phyloP scores from a whole-genome alignment of 805 yeast species.

The Yarrowia hollandica region DNA sequence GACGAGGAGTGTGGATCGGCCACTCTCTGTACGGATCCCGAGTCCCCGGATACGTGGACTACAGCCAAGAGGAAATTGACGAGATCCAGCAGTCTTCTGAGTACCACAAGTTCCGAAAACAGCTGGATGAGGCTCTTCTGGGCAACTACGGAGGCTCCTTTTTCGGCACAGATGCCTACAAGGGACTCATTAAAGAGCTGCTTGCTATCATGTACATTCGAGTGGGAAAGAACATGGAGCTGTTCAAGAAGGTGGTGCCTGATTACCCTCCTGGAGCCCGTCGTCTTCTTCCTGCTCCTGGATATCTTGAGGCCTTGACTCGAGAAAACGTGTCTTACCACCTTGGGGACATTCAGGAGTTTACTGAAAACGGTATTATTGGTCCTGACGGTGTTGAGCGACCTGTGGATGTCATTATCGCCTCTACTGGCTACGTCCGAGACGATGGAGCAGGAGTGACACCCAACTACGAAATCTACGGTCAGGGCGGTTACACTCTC shows the following conservation, averaged over 20 bases:
- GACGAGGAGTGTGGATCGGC: conserved; percentile 24
- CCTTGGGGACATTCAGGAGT: conserved; percentile 29
- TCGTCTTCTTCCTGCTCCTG: conserved; percentile 33
- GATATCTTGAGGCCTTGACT: conserved; percentile 32
- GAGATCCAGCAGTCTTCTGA: conserved; percentile 31
- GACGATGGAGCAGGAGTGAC: conserved; percentile 26
- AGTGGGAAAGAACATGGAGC: conserved; percentile 31
- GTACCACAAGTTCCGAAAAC: conserved; percentile 36
- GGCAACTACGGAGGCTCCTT: conserved; percentile 29
- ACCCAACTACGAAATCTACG: conserved; percentile 26
- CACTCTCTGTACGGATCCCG: conserved; percentile 33
- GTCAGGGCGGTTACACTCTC: conserved; percentile 24
- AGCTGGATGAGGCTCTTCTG: conserved; percentile 32
- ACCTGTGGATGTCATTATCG: conserved; percentile 29
- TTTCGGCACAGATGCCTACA: conserved; percentile 26
- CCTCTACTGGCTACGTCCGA: conserved; percentile 30
- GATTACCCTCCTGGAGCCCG: conserved; percentile 32
- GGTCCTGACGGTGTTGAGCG: conserved; percentile 31
- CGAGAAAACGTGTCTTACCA: conserved; percentile 31
- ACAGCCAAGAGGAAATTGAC: conserved; percentile 32
- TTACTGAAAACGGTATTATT: conserved; percentile 33
- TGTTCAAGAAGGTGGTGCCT: conserved; percentile 33
- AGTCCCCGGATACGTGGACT: conserved; percentile 32
- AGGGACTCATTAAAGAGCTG: conserved; percentile 30
- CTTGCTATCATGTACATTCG: conserved; percentile 30